Evolutionary conservation across 306 rosid genomes (phyloP).

Genomic region (Carpinus viminea): DNA sequence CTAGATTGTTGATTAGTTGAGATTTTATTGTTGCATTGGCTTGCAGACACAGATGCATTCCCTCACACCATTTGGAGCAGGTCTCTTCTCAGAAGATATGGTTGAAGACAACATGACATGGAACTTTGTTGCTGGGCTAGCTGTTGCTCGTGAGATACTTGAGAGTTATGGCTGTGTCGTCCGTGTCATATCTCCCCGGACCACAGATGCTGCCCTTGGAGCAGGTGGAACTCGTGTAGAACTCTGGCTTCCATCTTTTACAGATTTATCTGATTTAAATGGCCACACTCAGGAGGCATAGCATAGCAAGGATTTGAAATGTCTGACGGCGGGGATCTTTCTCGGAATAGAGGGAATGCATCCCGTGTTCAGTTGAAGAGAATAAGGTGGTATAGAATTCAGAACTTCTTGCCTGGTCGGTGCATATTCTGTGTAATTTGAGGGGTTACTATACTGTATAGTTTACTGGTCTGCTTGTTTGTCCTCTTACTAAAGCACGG

Average conservation of each 20-base stretch:
- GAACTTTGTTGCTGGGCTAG: conserved; percentile 93
- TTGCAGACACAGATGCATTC: conserved; percentile 91
- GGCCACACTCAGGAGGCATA: conserved; percentile 46
- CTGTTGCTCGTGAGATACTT: conserved; percentile 91
- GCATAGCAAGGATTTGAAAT: conserved; percentile 33
- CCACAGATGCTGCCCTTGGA: conserved; percentile 76
- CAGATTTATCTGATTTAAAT: conserved; percentile 43
- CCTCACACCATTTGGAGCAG: conserved; percentile 80
- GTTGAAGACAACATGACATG: conserved; percentile 95
- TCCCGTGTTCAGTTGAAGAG: neutral
- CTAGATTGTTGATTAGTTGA: conserved; percentile 1
- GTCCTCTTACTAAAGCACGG: neutral
- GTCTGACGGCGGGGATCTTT: conserved; percentile 6
- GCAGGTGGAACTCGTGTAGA: conserved; percentile 92
- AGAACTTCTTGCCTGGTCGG: neutral
- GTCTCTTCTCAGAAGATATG: conserved; percentile 63
- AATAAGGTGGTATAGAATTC: neutral
- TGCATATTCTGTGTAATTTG: neutral
- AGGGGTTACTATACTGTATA: neutral
- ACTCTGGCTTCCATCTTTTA: conserved; percentile 81
- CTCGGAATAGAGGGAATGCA: neutral
- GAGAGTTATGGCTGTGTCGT: conserved; percentile 91
- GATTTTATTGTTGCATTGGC: conserved; percentile 27
- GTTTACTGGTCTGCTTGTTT: neutral
- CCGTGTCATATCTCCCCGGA: conserved; percentile 84